A percentile compares a stretch with the other conserved stretches of the same genome.
phyloP scores from a whole-genome alignment of 257 asterid species.

The Solanum chmielewskii region DNA sequence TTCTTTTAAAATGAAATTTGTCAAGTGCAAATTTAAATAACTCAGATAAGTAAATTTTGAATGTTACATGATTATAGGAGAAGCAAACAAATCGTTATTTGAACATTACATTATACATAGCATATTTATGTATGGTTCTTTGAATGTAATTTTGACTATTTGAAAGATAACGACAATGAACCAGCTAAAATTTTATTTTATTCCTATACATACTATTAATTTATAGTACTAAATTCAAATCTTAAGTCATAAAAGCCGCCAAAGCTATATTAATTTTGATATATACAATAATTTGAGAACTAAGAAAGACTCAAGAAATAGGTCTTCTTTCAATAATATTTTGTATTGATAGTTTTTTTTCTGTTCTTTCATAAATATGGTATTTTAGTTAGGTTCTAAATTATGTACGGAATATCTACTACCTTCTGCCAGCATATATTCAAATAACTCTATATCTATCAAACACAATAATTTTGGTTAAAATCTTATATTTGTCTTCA shows the following conservation, averaged over 20 bases:
- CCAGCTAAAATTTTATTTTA: neutral
- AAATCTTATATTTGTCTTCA: neutral
- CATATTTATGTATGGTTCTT: neutral
- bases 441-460: neutral
- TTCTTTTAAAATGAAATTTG: neutral
- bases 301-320: neutral
- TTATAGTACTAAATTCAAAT: neutral
- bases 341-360: neutral
- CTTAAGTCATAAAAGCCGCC: neutral
- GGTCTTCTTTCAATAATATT: neutral
- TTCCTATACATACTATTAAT: neutral
- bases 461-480: neutral
- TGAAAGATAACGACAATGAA: neutral
- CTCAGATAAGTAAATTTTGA: neutral
- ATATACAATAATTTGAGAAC: too few species aligned
- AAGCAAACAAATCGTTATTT: neutral
- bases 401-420: neutral
- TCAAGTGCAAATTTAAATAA: neutral
- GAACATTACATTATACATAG: neutral
- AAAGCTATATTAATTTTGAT: neutral
- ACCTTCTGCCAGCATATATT: accelerated
- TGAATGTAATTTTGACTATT: neutral
- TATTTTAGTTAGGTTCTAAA: too few species aligned
- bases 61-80: neutral
- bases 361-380: neutral